phyloP scores from a whole-genome alignment of 495 filamentous ascomycete species.

The Barbatosphaeria neglecta region DNA sequence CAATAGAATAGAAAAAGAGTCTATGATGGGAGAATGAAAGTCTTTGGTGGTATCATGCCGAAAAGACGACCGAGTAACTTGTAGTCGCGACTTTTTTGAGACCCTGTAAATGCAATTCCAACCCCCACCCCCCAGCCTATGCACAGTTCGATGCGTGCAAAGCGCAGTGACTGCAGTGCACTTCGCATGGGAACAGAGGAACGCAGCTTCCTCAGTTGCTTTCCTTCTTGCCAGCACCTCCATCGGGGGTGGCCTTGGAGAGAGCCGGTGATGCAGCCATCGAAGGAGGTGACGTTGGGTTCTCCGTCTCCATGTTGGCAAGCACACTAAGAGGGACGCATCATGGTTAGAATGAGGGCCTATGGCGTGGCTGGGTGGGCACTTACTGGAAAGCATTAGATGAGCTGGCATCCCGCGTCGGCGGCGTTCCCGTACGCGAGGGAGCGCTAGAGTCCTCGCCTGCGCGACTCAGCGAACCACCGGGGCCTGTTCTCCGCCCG shows the following conservation, averaged over 20 bases:
- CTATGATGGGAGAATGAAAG: constrained; percentile 11
- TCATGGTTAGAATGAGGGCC: constrained; percentile 11
- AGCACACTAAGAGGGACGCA: constrained; percentile 33
- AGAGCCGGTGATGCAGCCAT: constrained; percentile 46
- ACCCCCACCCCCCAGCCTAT: constrained; percentile 28
- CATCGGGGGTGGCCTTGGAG: constrained; percentile 51
- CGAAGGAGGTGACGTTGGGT: constrained; percentile 52
- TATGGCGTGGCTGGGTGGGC: constrained; percentile 4
- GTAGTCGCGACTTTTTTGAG: constrained; percentile 16
- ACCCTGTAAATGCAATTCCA: constrained; percentile 30
- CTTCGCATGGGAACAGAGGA: constrained; percentile 11
- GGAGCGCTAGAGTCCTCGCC: constrained; percentile 64
- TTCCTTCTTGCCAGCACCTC: constrained; percentile 34
- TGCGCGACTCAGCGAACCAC: constrained; percentile 54
- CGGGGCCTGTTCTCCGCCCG: constrained; percentile 52
- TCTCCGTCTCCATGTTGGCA: constrained; percentile 38
- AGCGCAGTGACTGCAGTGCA: constrained; percentile 7
- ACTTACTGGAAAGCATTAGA: constrained; percentile 86
- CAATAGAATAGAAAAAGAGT: background rate
- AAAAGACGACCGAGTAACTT: constrained; percentile 18
- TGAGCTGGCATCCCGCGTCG: constrained; percentile 58
- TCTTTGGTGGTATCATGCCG: constrained; percentile 14
- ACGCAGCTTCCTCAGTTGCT: constrained; percentile 17
- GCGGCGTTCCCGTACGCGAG: constrained; percentile 80
- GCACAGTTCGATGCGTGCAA: constrained; percentile 23